Evolutionary conservation across 306 rosid genomes (phyloP), one percentile per base, ranked within the genome.

Genomic region (Malus sylvestris): DNA sequence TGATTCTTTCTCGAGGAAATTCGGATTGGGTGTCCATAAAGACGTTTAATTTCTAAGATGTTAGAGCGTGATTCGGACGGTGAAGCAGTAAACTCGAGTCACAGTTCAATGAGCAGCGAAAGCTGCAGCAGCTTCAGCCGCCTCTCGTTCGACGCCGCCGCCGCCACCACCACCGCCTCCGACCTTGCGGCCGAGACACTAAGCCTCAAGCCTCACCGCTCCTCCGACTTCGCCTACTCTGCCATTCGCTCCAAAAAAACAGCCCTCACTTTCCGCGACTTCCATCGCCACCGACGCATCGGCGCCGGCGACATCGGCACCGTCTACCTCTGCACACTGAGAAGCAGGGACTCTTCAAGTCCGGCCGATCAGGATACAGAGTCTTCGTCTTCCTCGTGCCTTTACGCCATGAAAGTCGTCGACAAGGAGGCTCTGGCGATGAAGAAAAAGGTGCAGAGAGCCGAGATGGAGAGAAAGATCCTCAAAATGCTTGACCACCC

Each of bases 271-370:
- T 90, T 88, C 86, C 93, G 93, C 23, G 98, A 95, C 81, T 95
- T 95, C 78, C 88, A 86, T 3, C 89, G 92, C 19, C 76, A 89
- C 81, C 93, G 97, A 18, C 89, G 93, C 12, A 87, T 95, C 80
- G 98, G 98, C 62, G 53, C 95, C 71, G 98, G 98, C 3, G 98
- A 95, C 79, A 95, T 95, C 81, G 97, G 98, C 13, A 95, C 98
- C 0, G 98, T 95, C 19, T 92, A 88, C 78, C 87, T 95, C 68
- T 95, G 98, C 77, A 85, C 86, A 4, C 86, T 95, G 64, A 82
- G 95, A 72, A 18, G 72, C 22, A 64, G 10, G 44, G 22, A 51
- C 20, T 51, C 35, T 14, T 13, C 68, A 3, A 30, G 23, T 64
- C 67, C 55, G 20, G 68, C 79, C n/a, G 86, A 73, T 32, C 67